Conservation (phyloP, 1,284 basidiomycete species). For the Ceratobasidium sp. region DNA sequence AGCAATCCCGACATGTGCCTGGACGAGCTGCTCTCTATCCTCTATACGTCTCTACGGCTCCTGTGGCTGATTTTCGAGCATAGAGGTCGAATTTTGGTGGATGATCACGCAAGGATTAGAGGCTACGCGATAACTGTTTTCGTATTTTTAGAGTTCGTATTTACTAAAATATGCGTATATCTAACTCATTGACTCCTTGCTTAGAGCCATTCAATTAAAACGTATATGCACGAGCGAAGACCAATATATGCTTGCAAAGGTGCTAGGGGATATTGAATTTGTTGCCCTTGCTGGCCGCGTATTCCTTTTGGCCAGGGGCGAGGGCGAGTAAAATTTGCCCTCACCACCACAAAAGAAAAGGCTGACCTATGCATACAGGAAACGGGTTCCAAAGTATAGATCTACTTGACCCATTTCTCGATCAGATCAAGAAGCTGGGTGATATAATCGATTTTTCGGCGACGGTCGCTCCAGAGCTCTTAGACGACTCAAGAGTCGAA, state of each 20-base stretch:
- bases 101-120: neutral
- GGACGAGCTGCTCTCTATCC: neutral
- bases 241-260: neutral
- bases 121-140: neutral
- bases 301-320: neutral
- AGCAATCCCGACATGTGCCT: neutral
- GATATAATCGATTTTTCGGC: neutral
- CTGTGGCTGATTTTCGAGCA: neutral
- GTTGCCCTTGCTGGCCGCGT: neutral
- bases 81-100: neutral
- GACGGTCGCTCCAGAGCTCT: neutral
- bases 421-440: neutral
- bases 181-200: neutral
- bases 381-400: neutral
- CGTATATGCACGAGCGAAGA: neutral
- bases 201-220: neutral
- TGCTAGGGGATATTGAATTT: neutral
- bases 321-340: neutral
- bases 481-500: neutral
- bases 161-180: neutral
- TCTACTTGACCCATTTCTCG: neutral
- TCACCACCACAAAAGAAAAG: neutral
- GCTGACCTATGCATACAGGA: neutral
- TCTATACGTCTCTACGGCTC: neutral
- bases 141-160: neutral